A percentile compares a stretch with the other conserved stretches of the same genome.
These are phyloP conservation scores for Arachnopeziza araneosa DNA, from an alignment of 2,329 filamentous ascomycete species.

Conservation along the genomic window DNA sequence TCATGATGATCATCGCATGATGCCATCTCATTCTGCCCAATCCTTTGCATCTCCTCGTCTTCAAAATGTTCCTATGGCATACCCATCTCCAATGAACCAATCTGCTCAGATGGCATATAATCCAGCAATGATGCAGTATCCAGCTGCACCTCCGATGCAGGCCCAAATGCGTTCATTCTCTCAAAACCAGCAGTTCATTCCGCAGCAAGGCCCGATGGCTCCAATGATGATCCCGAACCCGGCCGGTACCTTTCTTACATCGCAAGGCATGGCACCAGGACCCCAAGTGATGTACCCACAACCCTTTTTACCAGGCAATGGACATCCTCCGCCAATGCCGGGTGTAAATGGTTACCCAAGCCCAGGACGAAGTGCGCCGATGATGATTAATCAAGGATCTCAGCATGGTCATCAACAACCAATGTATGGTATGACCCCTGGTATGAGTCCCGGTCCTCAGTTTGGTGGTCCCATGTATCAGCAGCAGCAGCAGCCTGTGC, in stretches of 20 bases:
- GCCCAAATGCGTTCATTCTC: constrained; percentile 64
- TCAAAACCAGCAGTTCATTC: constrained; percentile 66
- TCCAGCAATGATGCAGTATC: constrained; percentile 66
- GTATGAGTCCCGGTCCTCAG: constrained; percentile 63
- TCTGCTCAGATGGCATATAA: constrained; percentile 66
- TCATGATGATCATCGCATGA: constrained; percentile 79
- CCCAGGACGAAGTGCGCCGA: constrained; percentile 75
- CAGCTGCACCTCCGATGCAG: constrained; percentile 63
- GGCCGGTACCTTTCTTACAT: constrained; percentile 66
- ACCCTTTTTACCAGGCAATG: constrained; percentile 58
- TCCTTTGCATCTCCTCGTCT: constrained; percentile 82
- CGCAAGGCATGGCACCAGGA: constrained; percentile 63
- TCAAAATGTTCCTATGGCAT: constrained; percentile 59
- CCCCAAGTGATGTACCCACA: constrained; percentile 74
- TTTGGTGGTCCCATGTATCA: constrained; percentile 53
- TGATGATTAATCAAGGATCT: constrained; percentile 94
- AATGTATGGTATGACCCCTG: constrained; percentile 69
- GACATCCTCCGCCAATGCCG: constrained; percentile 53
- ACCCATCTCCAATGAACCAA: constrained; percentile 69
- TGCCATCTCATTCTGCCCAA: constrained; percentile 76
- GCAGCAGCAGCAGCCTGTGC: constrained; percentile 63
- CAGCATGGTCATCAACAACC: constrained; percentile 73
- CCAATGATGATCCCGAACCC: constrained; percentile 80
- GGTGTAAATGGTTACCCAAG: constrained; percentile 80
- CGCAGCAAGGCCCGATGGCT: constrained; percentile 66